Conservation (phyloP, 768 basidiomycete species). For the Gautieria morchelliformis region DNA sequence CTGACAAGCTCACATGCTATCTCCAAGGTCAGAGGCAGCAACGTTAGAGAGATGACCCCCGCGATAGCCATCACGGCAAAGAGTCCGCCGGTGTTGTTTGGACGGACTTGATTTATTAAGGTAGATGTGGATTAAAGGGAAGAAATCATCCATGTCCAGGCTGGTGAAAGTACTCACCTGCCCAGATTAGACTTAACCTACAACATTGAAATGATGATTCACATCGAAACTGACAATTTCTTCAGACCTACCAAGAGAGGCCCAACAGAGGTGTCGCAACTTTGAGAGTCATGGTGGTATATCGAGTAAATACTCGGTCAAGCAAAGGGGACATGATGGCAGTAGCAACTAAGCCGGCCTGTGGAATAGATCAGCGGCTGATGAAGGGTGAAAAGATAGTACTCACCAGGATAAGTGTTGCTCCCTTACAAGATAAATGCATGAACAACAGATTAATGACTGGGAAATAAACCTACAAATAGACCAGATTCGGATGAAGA, state of each 20-base stretch:
- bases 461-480: not conserved
- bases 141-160: not conserved
- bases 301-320: constrained; percentile 64
- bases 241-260: constrained; percentile 31
- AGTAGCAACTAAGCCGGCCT: constrained; percentile 57
- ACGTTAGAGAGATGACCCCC: constrained; percentile 52
- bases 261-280: constrained; percentile 53
- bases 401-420: constrained; percentile 12
- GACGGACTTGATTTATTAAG: constrained; percentile 39
- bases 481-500: constrained; percentile 23
- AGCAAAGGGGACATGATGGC: constrained; percentile 63
- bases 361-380: not conserved
- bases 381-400: not conserved
- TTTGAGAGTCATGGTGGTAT: constrained; percentile 51
- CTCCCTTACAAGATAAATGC: constrained; percentile 6
- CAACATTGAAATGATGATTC: not conserved
- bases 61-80: constrained; percentile 62
- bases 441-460: not conserved
- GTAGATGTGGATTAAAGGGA: not conserved
- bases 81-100: constrained; percentile 47
- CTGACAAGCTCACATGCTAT: constrained; percentile 72
- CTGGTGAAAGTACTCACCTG: constrained; percentile 35
- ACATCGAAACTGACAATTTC: not conserved
- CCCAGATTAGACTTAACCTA: constrained; percentile 69
- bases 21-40: constrained; percentile 72